Base-by-base conservation (phyloP, 495 filamentous ascomycete genomes). In the Cenococcum geophilum region DNA sequence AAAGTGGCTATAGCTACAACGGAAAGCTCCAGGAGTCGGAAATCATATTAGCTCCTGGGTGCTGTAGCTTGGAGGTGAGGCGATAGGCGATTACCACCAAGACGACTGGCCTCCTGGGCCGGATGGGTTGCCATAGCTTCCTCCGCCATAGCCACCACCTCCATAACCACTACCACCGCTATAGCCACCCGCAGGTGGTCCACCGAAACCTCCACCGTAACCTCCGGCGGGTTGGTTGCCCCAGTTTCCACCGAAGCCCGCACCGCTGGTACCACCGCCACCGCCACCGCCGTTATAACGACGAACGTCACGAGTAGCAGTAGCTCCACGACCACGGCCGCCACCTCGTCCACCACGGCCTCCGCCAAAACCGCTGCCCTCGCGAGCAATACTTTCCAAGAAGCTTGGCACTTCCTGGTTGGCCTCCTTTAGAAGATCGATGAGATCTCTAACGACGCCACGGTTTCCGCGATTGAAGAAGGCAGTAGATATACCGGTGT, bases 401-500 rank as follows among this genome's bases (percentile, higher is more conserved):
- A 97, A 98, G 32, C 78, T 73, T 27, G 93, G 93, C 60, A 97
- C 85, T 69, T 97, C 93, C 74, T 98, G 93, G 78, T 97, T 92
- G 62, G 92, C 92, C 72, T 98, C 93, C 80, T 97, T 97, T 58
- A 98, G 81, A 32, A 98, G 84, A 37, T 98, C 95, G 66, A 98
- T 83, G 55, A 98, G 82, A 72, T 97, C 95, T 54, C 91, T 86
- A 53, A 96, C 93, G 65, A 98, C 89, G 75, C 92, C 93, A 65
- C 93, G 89, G 83, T 98, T 98, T 68, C 91, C 91, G 71, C 93
- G 93, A 84, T 98, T 98, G 85, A 97, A 97, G 83, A 98, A 98
- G 51, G 95, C 92, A 59, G 93, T 98, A 9, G 93, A 89, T 61
- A 96, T 89, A 86, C 93, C 93, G 64, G 92, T 97, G 79, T 98